Evolutionary conservation across 371 early-diverging fungal species (phyloP).

Genomic region (Neoconidiobolus thromboides): DNA sequence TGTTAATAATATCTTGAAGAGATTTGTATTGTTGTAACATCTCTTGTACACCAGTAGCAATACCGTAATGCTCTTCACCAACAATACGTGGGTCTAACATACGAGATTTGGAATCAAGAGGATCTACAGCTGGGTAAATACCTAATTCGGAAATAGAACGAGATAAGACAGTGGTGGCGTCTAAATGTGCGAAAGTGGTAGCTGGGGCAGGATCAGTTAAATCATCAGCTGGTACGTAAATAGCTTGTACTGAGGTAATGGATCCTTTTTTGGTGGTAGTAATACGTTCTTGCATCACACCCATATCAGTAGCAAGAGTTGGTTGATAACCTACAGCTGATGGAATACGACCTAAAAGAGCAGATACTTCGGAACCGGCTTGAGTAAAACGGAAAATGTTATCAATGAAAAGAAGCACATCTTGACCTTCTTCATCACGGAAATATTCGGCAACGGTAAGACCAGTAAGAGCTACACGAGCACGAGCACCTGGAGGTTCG

Average conservation of each 20-base stretch:
- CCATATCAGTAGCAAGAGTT: conserved; percentile 42
- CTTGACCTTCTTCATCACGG: conserved; percentile 98
- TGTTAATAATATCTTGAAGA: conserved; percentile 95
- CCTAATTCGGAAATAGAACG: conserved; percentile 95
- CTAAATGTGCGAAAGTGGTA: conserved; percentile 96
- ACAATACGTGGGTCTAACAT: conserved; percentile 93
- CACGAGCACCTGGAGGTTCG: conserved; percentile 99
- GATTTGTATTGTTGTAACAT: conserved; percentile 94
- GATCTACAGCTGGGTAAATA: conserved; percentile 98
- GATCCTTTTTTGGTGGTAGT: conserved; percentile 99
- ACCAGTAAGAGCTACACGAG: conserved; percentile 96
- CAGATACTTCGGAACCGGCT: conserved; percentile 91
- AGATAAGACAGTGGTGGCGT: conserved; percentile 97
- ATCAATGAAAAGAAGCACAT: conserved; percentile 97
- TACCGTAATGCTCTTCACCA: conserved; percentile 86
- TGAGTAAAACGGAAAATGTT: conserved; percentile 97
- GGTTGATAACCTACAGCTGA: conserved; percentile 99
- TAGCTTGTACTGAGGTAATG: conserved; percentile 94
- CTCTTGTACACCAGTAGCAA: conserved; percentile 88
- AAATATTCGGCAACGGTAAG: conserved; percentile 97
- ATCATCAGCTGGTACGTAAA: conserved; percentile 98
- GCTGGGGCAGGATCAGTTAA: conserved; percentile 98
- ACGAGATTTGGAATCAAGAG: conserved; percentile 95
- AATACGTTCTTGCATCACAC: conserved; percentile 97
- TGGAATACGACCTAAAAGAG: conserved; percentile 95